Evolutionary conservation across 768 basidiomycete genomes (phyloP), one percentile per base, ranked within the genome.

Genomic region (Cubamyces sp.): DNA sequence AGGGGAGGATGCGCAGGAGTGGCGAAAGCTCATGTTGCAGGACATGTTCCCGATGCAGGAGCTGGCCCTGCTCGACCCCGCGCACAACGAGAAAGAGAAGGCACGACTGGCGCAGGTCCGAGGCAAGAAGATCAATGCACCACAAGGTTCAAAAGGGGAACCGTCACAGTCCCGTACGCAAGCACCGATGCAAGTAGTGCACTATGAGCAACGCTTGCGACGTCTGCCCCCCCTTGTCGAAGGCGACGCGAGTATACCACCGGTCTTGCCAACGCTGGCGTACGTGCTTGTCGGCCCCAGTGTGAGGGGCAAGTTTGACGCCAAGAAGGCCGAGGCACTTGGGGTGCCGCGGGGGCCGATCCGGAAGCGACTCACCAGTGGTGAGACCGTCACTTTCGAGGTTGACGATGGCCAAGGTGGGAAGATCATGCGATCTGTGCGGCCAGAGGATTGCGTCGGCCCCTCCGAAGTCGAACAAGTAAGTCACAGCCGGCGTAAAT

Each of bases 231-330:
- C 53, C 46, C 50, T 58, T 9, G 34, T 39, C 47, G 48, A 30
- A 14, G 59, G 49, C 14, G 40, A 56, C 26, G 50, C 12, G 34
- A 18, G 41, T 15, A 12, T 40, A 25, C 45, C 55, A 19, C 21
- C 60, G 4, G 37, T 51, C n/a, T 52, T 54, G 41, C 54, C 64
- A 18, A 66, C 69, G 23, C 54, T 76, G 3, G 70, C 71, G 39
- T 83, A 82, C 58, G 68, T 83, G 19, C 65, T 75, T 21, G 70
- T 80, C 2, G 84, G 81, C 0, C 81, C 83, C 0, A 65, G 66
- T 14, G 70, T 77, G 7, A 73, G 82, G 21, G 86, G 86, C 0
- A 92, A 91, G 73, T 96, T 98, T 69, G 82, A 94, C 62, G 86
- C 74, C 0, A 72, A 76, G 63, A 86, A 84, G 64, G 91, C 94